These are phyloP conservation scores for Clonostachys byssicola DNA, from an alignment of 2,329 filamentous ascomycete genomes.

Conservation along the genomic window DNA sequence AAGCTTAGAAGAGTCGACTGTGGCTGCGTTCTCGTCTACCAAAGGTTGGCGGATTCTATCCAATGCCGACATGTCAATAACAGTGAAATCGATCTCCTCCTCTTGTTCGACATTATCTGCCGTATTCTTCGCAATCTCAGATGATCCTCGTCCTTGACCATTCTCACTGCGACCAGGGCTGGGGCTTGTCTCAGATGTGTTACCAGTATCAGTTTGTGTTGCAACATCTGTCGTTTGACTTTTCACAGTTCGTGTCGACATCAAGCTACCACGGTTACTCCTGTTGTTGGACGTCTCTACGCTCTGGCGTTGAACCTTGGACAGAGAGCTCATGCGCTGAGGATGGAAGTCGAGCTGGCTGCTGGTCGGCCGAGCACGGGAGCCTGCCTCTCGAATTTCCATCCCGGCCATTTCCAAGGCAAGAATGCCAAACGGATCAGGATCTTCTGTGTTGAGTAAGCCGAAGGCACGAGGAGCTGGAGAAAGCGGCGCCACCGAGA, in stretches of 20 bases:
- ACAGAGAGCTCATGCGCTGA: slow-evolving; percentile 70
- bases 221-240: slow-evolving; percentile 67
- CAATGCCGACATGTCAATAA: slow-evolving; percentile 49
- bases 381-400: slow-evolving; percentile 86
- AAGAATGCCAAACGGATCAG: slow-evolving; percentile 87
- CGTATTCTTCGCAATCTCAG: slow-evolving; percentile 20
- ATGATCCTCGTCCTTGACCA: slow-evolving; percentile 33
- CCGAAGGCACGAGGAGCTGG: slow-evolving; percentile 55
- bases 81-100: slow-evolving; percentile 55
- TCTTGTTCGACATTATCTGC: slow-evolving; percentile 32
- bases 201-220: slow-evolving; percentile 52
- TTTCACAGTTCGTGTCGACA: slow-evolving; percentile 65
- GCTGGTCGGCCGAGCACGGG: slow-evolving; percentile 62
- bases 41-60: slow-evolving; percentile 33
- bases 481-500: slow-evolving; percentile 21
- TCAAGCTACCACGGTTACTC: slow-evolving; percentile 71
- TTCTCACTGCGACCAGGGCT: slow-evolving; percentile 52
- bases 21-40: not conserved
- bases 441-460: slow-evolving; percentile 73
- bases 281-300: slow-evolving; percentile 56
- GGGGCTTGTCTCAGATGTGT: slow-evolving; percentile 49
- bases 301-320: slow-evolving; percentile 55
- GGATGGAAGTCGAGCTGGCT: slow-evolving; percentile 82
- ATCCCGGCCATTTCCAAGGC: slow-evolving; percentile 88
- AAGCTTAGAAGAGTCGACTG: not conserved